Percentiles rank a stretch among this genome's conserved stretches.
phyloP scores from a whole-genome alignment of 768 basidiomycete genomes.

The Zangia roseola region DNA sequence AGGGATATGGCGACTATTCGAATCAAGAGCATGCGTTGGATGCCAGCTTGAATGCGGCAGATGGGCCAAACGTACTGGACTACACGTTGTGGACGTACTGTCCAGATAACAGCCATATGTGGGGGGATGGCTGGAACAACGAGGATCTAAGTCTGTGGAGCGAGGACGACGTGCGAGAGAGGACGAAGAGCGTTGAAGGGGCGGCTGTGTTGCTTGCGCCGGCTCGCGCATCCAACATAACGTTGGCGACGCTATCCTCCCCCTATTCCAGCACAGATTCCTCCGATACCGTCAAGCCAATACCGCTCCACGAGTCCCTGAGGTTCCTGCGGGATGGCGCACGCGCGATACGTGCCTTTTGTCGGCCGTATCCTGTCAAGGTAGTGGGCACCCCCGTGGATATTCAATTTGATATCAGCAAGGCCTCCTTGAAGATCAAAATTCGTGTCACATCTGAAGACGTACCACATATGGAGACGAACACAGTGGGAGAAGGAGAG shows the following conservation, averaged over 20 bases:
- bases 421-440: conserved; percentile 66
- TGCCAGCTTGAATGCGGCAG: conserved; percentile 74
- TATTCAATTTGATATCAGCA: conserved; percentile 73
- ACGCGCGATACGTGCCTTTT: conserved; percentile 81
- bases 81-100: conserved; percentile 92
- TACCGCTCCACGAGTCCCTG: conserved; percentile 23
- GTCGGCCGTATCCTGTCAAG: conserved; percentile 76
- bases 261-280: conserved; percentile 7
- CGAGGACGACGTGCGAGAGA: conserved; percentile 56
- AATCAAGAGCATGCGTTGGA: conserved; percentile 84
- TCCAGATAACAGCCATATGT: conserved; percentile 76
- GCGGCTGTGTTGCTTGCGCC: conserved; percentile 6
- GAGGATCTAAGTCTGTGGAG: conserved; percentile 94
- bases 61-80: conserved; percentile 71
- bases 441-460: conserved; percentile 66
- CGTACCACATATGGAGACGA: conserved; percentile 19
- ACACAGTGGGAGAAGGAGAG: neutral
- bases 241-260: conserved; percentile 21
- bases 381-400: conserved; percentile 66
- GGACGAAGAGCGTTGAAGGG: neutral
- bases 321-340: conserved; percentile 84
- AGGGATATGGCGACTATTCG: conserved; percentile 70
- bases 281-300: neutral
- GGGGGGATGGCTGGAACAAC: conserved; percentile 97
- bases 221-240: conserved; percentile 15